Evolutionary conservation across 495 filamentous ascomycete genomes (phyloP).

Genomic region (Penicillium egyptiacum): DNA sequence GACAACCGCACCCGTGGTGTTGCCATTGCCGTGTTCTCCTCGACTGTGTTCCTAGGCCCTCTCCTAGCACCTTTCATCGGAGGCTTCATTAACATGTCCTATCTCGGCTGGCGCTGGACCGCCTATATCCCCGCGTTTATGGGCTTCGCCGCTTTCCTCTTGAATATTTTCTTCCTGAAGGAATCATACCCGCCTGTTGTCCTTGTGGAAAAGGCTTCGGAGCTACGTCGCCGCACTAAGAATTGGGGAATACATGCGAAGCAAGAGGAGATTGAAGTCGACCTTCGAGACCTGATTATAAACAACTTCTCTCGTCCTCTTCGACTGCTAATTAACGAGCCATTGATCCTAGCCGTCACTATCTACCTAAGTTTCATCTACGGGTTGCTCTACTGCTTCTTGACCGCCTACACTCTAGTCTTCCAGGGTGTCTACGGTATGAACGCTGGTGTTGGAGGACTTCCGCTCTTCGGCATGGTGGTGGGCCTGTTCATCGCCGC

Average conservation of each 20-base stretch:
- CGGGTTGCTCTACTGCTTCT: conserved; percentile 46
- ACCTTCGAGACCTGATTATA: conserved; percentile 60
- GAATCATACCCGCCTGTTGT: conserved; percentile 88
- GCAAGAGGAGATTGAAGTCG: conserved; percentile 89
- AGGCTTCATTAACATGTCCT: conserved; percentile 60
- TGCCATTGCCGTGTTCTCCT: conserved; percentile 68
- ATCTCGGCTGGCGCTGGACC: conserved; percentile 85
- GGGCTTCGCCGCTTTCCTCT: conserved; percentile 68
- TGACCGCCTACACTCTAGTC: conserved; percentile 46
- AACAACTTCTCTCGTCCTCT: conserved; percentile 39
- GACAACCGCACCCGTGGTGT: conserved; percentile 74
- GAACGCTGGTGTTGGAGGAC: conserved; percentile 39
- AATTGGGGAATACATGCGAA: conserved; percentile 96
- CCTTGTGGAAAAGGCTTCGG: conserved; percentile 71
- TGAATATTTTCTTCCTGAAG: conserved; percentile 72
- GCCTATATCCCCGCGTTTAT: conserved; percentile 74
- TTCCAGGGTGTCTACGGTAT: conserved; percentile 42
- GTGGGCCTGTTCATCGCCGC: conserved; percentile 42
- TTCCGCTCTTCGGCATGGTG: conserved; percentile 47
- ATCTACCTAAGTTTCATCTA: conserved; percentile 42
- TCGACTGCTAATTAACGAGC: conserved; percentile 30
- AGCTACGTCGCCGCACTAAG: conserved; percentile 76
- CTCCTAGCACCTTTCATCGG: conserved; percentile 83
- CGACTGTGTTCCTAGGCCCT: conserved; percentile 82
- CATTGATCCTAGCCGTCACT: conserved; percentile 31